These are phyloP conservation scores for Radiomyces spectabilis DNA, from an alignment of 192 early-diverging fungal genomes.

Conservation along the genomic window DNA sequence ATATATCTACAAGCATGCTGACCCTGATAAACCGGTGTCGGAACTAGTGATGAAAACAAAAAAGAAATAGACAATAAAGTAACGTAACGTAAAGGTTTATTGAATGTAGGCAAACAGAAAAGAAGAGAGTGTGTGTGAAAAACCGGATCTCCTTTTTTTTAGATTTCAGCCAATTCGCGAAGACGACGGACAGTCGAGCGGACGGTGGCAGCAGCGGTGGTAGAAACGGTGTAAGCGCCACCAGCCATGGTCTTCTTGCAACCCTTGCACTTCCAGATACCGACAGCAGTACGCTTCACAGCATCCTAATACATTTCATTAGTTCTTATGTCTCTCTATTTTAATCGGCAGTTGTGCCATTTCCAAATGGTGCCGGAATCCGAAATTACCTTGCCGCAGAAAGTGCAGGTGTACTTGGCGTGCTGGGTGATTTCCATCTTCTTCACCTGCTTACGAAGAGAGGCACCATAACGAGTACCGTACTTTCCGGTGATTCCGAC, in stretches of 20 bases:
- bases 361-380: no score
- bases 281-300: conserved; percentile 91
- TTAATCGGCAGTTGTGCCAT: no score
- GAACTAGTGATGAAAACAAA: conserved; percentile 16
- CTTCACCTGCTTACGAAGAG: conserved; percentile 93
- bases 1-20: conserved; percentile 30
- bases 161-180: conserved; percentile 86
- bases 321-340: no score
- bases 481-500: conserved; percentile 99
- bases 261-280: conserved; percentile 98
- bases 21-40: conserved; percentile 21
- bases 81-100: neutral
- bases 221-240: conserved; percentile 94
- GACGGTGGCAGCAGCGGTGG: conserved; percentile 84
- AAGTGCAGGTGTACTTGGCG: conserved; percentile 98
- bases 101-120: neutral
- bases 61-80: conserved; percentile 8
- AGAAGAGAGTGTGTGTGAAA: neutral
- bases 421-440: conserved; percentile 99
- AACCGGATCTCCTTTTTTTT: conserved; percentile 27
- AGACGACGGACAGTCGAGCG: conserved; percentile 97
- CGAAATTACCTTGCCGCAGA: conserved; percentile 90
- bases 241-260: conserved; percentile 92
- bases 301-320: conserved; percentile 50
- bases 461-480: conserved; percentile 99